Percentiles rank a stretch among this genome's conserved stretches.
phyloP scores from a whole-genome alignment of 129 eudicot genomes.

The Silybum marianum region DNA sequence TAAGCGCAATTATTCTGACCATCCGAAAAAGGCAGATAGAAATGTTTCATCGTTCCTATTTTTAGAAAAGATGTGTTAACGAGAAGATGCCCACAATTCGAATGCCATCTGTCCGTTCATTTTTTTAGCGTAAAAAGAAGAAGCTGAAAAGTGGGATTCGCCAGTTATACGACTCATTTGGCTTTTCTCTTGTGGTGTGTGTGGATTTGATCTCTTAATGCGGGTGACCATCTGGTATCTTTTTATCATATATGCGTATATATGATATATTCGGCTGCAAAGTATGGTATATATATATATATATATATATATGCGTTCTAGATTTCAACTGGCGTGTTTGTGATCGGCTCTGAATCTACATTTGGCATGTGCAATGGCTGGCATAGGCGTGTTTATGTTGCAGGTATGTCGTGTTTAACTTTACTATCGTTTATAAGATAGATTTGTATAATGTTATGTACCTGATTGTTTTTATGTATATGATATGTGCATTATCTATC shows the following conservation, averaged over 20 bases:
- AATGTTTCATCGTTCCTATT: conserved; percentile 9
- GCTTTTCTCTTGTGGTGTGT: too few relatives aligned
- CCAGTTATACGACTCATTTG: neutral
- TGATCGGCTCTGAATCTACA: neutral
- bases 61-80: conserved; percentile 4
- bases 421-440: neutral
- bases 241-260: conserved; percentile 6
- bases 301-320: neutral
- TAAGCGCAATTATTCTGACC: neutral
- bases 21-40: neutral
- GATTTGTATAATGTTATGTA: conserved; percentile 5
- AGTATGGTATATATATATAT: neutral
- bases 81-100: neutral
- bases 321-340: neutral
- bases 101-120: neutral
- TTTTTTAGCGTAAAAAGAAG: neutral
- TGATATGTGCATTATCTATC: conserved; percentile 10
- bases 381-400: neutral
- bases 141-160: conserved; percentile 6
- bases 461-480: conserved; percentile 1
- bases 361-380: neutral
- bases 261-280: conserved; percentile 3
- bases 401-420: conserved; percentile 9
- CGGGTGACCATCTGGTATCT: neutral
- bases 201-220: conserved; percentile 2